Percentiles rank a stretch among this genome's conserved stretches.
phyloP scores from a whole-genome alignment of 2,329 filamentous ascomycete genomes.

The Monilinia laxa region DNA sequence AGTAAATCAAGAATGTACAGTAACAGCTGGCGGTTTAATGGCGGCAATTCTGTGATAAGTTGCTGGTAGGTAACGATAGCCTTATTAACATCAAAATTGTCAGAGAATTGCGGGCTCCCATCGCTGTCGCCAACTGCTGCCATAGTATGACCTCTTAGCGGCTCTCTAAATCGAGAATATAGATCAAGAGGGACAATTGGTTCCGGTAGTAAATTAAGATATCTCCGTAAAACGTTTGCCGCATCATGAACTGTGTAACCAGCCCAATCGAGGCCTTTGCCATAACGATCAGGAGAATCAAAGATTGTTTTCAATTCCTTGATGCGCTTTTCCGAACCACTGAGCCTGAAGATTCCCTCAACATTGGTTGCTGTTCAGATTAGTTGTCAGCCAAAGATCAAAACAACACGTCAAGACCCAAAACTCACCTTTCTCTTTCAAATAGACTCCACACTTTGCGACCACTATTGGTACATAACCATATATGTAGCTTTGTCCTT shows the following conservation, averaged over 20 bases:
- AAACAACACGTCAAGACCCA: constrained; percentile 3
- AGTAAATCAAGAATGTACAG: constrained; percentile 95
- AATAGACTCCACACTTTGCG: constrained; percentile 93
- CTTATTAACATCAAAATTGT: constrained; percentile 69
- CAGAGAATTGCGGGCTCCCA: constrained; percentile 62
- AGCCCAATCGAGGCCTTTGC: constrained; percentile 94
- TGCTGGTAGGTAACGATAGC: constrained; percentile 84
- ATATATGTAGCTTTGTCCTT: constrained; percentile 95
- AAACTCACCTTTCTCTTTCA: constrained; percentile 91
- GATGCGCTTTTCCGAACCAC: constrained; percentile 95
- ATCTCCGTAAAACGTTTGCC: constrained; percentile 90
- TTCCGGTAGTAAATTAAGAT: constrained; percentile 93
- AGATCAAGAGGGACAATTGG: constrained; percentile 93
- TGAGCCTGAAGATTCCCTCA: constrained; percentile 94
- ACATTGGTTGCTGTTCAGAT: constrained; percentile 75
- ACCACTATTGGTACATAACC: constrained; percentile 98
- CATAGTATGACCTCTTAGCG: constrained; percentile 65
- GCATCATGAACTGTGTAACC: constrained; percentile 98
- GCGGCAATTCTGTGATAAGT: constrained; percentile 88
- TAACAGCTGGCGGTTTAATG: constrained; percentile 87
- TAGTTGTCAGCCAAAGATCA: constrained; percentile 22
- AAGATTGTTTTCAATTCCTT: constrained; percentile 92
- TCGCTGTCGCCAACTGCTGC: constrained; percentile 71
- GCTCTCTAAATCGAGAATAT: constrained; percentile 87
- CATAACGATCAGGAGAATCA: constrained; percentile 91